Evolutionary conservation across 306 rosid species (phyloP).

Genomic region (Rubus parviflorus): DNA sequence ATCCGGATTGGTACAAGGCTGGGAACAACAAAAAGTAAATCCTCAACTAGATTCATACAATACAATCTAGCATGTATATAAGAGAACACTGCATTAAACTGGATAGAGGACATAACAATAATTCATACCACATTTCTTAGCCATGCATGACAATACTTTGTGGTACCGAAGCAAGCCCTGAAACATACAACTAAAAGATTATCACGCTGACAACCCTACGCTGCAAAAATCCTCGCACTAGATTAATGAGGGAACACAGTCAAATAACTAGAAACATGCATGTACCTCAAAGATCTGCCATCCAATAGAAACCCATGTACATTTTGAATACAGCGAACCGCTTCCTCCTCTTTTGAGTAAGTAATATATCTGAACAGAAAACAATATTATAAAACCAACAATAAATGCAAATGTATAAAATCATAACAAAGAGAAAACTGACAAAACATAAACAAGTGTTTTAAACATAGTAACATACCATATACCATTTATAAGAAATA

Average conservation of each 20-base stretch:
- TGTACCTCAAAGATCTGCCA: conserved; percentile 80
- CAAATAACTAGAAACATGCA: background rate
- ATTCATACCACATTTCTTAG: conserved; percentile 83
- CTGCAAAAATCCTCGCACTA: background rate
- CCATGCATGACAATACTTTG: conserved; percentile 99
- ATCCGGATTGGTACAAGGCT: conserved; percentile 99
- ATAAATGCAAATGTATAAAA: background rate
- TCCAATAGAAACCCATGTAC: conserved; percentile 99
- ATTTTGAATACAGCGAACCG: conserved; percentile 96
- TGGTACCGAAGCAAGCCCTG: conserved; percentile 99
- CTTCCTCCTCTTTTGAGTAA: conserved; percentile 91
- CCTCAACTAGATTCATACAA: conserved; percentile 20
- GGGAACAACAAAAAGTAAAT: conserved; percentile 28
- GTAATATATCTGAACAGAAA: conserved; percentile 83
- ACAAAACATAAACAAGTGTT: background rate
- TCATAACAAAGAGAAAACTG: background rate
- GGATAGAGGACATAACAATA: conserved; percentile 6
- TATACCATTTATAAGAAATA: no score
- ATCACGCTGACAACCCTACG: background rate
- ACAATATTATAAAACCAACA: background rate
- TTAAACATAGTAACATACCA: no score
- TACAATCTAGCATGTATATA: background rate
- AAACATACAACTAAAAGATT: conserved; percentile 1
- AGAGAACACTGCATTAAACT: background rate
- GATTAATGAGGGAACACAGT: background rate